Evolutionary conservation across 345 rosid genomes (phyloP), one percentile per base, ranked within the genome.

Genomic region (Adansonia digitata): DNA sequence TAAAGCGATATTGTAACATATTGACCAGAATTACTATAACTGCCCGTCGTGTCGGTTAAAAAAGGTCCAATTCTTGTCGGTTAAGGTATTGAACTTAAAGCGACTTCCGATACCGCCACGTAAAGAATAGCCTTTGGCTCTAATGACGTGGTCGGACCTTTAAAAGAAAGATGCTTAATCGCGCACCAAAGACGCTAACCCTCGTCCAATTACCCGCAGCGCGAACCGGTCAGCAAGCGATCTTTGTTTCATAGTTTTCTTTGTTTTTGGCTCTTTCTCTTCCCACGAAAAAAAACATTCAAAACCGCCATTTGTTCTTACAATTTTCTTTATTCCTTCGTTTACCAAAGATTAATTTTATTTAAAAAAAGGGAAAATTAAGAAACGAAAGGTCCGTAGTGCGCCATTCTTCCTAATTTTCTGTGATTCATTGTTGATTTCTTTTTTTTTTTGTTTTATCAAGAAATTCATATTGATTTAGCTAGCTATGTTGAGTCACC

Each of bases 171-270:
- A 9, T 60, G 72, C 57, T 14, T n/a, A 2, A 52, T 51, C 62
- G 42, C 66, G 68, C 78, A 74, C 31, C 65, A 3, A 4, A 59
- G 67, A 68, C 64, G 74, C 81, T 15, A 29, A n/a, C 39, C 35
- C 46, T 29, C 20, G 55, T 46, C 39, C 73, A 26, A n/a, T 46
- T 35, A 55, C 77, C 29, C 79, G 74, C 75, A 77, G 66, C 37
- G 72, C 26, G 83, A 73, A 68, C 39, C 80, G 83, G 75, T 73
- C 77, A 75, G 74, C 76, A 42, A 12, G 52, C 29, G 27, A 5
- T 45, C 27, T 43, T 29, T 64, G n/a, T 29, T 57, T 51, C 60
- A 0, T 31, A 31, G 34, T 31, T 31, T 31, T 31, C 22, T 24
- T 43, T 10, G 48, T 43, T 12, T 55, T 55, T 11, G 60, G 31